Conservation (phyloP, 345 rosid species). For the Lepidium aucheri region DNA sequence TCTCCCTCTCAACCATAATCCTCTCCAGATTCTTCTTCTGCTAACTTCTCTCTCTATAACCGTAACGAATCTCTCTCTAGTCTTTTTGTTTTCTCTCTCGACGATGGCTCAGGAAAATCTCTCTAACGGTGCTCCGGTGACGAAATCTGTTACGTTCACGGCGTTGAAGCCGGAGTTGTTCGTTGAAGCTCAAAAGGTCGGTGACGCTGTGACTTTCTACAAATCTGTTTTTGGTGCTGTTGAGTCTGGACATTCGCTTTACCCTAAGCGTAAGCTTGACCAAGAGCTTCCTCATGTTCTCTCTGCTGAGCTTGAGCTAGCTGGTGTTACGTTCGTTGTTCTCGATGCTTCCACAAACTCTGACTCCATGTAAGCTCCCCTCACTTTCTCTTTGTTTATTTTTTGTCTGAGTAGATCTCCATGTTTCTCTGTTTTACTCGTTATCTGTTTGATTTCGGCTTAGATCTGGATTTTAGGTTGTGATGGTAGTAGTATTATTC, state of each 20-base stretch:
- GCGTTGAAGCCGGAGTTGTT: slow-evolving; percentile 57
- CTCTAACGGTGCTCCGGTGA: slow-evolving; percentile 44
- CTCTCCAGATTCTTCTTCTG: not conserved
- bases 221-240: slow-evolving; percentile 69
- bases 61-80: not conserved
- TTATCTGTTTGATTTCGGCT: not conserved
- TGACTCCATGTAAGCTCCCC: slow-evolving; percentile 29
- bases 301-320: slow-evolving; percentile 61
- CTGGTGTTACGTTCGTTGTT: slow-evolving; percentile 49
- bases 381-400: not conserved
- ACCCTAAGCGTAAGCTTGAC: slow-evolving; percentile 87
- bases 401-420: not conserved
- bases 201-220: slow-evolving; percentile 76
- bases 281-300: slow-evolving; percentile 82
- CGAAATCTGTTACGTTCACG: slow-evolving; percentile 42
- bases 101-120: slow-evolving; percentile 50
- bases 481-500: not conserved
- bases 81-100: not conserved
- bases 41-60: slow-evolving; percentile 2
- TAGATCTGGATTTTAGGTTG: slow-evolving; percentile 1
- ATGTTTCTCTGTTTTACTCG: not conserved
- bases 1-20: not conserved
- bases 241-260: slow-evolving; percentile 49
- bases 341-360: slow-evolving; percentile 41
- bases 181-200: slow-evolving; percentile 77